Base-by-base conservation (phyloP, 2,329 filamentous ascomycete species). In the Pezizomycotina sp. region DNA sequence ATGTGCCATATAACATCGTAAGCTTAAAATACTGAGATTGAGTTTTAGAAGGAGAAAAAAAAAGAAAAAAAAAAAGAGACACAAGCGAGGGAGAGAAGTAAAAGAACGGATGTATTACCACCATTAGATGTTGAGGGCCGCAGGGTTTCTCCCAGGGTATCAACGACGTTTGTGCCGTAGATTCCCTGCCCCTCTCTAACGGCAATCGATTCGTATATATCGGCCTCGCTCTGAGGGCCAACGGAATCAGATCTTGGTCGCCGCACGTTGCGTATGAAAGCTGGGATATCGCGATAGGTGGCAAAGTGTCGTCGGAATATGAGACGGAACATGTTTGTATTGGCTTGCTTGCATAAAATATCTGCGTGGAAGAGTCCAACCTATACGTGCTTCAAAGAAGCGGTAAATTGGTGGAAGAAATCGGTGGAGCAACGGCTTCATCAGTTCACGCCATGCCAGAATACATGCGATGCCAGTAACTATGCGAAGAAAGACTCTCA, bases 141-240 rank as follows among this genome's bases (percentile, higher is more conserved):
- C 43, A 43, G 13, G 44, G 53, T 35, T 58, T 55, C 4, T 55
- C 54, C 2, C 52, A 50, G 1, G 48, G 42, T 2, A 52, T 18
- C 30, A 47, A 27, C 46, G 47, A 26, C 22, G 37, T 44, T 15
- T 53, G 50, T 35, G 52, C 55, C 8, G 56, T 51, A 27, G 47
- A 47, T 23, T 36, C 74, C 61, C 39, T 65, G 63, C 47, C 75
- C 69, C 49, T 92, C 82, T 13, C 86, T 74, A 54, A 92, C 92
- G 4, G 86, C 89, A 31, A 98, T 64, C 13, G 83, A 82, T 61
- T 98, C 89, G 59, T 93, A 92, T 15, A 83, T 89, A 59, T 98
- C 89, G 2, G 89, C 89, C 43, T 84, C 84, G 28, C 84, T 93
- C 59, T 95, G 89, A 2, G 89, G 89, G 0, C 89, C 89, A 34